Conservation (phyloP, 2,329 filamentous ascomycete genomes). For the Fusarium protoensiforme region DNA sequence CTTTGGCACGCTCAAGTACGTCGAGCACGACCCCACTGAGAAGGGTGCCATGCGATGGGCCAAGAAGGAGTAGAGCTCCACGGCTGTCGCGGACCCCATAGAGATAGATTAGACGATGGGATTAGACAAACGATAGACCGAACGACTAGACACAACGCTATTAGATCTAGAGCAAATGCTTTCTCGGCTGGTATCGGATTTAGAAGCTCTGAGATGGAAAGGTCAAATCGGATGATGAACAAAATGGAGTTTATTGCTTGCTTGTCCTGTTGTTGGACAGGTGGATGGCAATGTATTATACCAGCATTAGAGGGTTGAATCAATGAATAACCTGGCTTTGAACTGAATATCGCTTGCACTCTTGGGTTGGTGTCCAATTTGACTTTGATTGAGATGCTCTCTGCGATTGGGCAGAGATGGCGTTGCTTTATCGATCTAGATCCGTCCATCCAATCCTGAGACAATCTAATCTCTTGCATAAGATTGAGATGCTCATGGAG, state of each 20-base stretch:
- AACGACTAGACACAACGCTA: slow-evolving; percentile 8
- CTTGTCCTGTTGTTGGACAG: background rate
- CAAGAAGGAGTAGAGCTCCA: slow-evolving; percentile 40
- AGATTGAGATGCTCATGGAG: background rate
- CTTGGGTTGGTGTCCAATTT: background rate
- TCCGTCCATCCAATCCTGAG: background rate
- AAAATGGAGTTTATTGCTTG: background rate
- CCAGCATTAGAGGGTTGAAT: background rate
- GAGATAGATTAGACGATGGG: slow-evolving; percentile 12
- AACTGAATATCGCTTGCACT: background rate
- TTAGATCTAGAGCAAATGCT: slow-evolving; percentile 27
- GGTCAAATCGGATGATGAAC: background rate
- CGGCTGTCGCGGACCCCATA: background rate
- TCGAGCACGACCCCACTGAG: slow-evolving; percentile 41
- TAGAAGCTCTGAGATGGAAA: background rate
- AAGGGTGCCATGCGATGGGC: slow-evolving; percentile 40
- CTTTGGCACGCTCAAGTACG: slow-evolving; percentile 45
- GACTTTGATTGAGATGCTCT: background rate
- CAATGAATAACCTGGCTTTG: background rate
- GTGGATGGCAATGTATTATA: background rate
- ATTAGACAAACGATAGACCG: slow-evolving; percentile 25
- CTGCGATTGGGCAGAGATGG: background rate
- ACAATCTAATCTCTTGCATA: background rate
- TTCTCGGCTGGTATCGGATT: slow-evolving; percentile 8
- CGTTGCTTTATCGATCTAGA: background rate